Base-by-base conservation (phyloP, 1,139 yeast genomes). In the Taphrina confusa region DNA sequence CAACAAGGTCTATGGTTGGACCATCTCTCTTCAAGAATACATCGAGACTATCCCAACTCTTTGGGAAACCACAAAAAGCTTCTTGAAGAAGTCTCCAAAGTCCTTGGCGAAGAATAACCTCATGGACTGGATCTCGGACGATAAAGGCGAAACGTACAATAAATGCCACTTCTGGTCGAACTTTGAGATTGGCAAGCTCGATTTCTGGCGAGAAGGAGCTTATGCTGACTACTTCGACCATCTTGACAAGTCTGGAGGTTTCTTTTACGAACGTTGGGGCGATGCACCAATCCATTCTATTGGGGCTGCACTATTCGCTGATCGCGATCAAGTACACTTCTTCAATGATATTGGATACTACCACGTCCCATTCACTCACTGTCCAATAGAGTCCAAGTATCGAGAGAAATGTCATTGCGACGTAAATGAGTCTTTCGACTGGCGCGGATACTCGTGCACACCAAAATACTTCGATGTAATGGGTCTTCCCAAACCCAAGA, bases 201-300 rank as follows among this genome's bases (percentile, higher is more conserved):
- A 85, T 65, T 84, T 90, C 70, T 88, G 88, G 85, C 75, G 95
- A 67, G 74, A 82, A 9, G 77, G 80, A 45, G 83, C 84, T 1
- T 90, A 90, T 72, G 72, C 77, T 14, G 79, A 78, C 45, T 90
- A 83, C 73, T 90, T 90, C 68, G 82, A 87, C 18, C 74, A 78
- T 66, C 77, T 90, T 67, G 97, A 90, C 71, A 69, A 76, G 63
- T 78, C 84, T 0, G 96, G 96, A 39, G 95, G 95, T 2, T 90
- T 90, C 75, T 90, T 87, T 75, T 90, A 90, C 72, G 96, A 90
- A 72, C 78, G 96, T 71, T 90, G 97, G 97, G 96, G 96, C 31
- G 96, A 90, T 73, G 96, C 96, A 0, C 96, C 96, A 4, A 82
- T 89, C 23, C 96, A 89, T 73, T 84, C 60, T 6, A 61, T 61